Conservation (phyloP, 1,284 basidiomycete genomes). For the Porodaedalea pini region DNA sequence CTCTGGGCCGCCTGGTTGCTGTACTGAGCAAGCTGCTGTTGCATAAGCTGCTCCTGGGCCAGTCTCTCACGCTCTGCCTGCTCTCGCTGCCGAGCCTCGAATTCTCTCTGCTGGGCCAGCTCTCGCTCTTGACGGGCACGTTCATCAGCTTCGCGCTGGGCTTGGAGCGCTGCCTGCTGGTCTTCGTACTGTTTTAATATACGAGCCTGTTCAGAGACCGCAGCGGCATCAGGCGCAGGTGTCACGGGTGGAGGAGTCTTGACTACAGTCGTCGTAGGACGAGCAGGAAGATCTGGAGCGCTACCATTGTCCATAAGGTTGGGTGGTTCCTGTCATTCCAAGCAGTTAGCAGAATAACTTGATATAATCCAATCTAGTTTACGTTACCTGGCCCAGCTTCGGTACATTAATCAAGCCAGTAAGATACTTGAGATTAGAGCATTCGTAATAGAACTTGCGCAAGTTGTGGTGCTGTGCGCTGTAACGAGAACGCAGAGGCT, state of each 20-base stretch:
- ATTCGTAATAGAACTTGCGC: constrained; percentile 96
- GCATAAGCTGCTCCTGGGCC: constrained; percentile 84
- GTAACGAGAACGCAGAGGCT: constrained; percentile 82
- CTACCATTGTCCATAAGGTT: constrained; percentile 82
- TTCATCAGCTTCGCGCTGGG: constrained; percentile 83
- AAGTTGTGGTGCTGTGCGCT: constrained; percentile 86
- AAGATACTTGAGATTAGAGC: constrained; percentile 93
- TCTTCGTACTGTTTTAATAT: constrained; percentile 97
- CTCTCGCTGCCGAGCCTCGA: constrained; percentile 85
- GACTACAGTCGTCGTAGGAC: constrained; percentile 61
- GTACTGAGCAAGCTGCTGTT: constrained; percentile 75
- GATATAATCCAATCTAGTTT: background rate
- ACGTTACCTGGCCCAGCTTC: constrained; percentile 80
- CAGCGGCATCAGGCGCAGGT: constrained; percentile 69
- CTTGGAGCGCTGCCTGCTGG: constrained; percentile 81
- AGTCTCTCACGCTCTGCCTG: constrained; percentile 87
- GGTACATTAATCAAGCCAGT: constrained; percentile 96
- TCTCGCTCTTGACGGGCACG: constrained; percentile 74
- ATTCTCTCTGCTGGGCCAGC: constrained; percentile 82
- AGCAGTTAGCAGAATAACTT: background rate
- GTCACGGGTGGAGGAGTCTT: constrained; percentile 61
- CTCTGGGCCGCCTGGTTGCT: constrained; percentile 68
- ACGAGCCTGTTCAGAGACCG: constrained; percentile 89
- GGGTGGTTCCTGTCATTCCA: constrained; percentile 73
- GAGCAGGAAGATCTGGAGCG: constrained; percentile 84